Conservation (phyloP, 2,329 filamentous ascomycete genomes). For the Trichoderma hamatum region DNA sequence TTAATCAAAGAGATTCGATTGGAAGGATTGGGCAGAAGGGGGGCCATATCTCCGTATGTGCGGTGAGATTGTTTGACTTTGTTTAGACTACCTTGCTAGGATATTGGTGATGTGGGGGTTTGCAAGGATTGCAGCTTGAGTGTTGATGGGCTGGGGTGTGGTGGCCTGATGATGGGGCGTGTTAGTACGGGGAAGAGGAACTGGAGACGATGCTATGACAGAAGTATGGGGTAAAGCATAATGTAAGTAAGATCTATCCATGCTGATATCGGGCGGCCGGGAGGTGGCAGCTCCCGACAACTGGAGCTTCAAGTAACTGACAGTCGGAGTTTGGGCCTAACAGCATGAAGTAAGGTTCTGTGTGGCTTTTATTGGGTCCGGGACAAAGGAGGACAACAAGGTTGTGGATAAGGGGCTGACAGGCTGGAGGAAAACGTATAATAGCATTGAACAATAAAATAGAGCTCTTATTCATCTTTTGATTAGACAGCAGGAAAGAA, state of each 20-base stretch:
- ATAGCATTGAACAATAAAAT: neutral
- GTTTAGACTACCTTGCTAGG: neutral
- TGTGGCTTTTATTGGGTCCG: conserved; percentile 5
- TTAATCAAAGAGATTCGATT: neutral
- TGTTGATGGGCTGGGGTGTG: neutral
- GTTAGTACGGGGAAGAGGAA: neutral
- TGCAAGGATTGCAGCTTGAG: neutral
- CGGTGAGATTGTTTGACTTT: neutral
- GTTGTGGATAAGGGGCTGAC: neutral
- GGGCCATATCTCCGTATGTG: neutral
- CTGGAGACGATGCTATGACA: neutral
- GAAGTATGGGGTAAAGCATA: neutral
- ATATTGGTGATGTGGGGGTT: neutral
- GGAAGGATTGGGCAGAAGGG: neutral
- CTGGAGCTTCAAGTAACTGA: neutral
- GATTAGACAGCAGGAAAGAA: neutral
- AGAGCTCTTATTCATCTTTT: neutral
- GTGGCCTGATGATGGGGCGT: conserved; percentile 5
- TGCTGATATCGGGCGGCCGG: conserved; percentile 6
- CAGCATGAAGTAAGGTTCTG: neutral
- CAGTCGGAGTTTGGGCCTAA: neutral
- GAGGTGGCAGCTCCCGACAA: neutral
- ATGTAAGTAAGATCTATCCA: neutral
- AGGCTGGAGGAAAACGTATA: neutral
- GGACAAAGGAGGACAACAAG: conserved; percentile 10